Evolutionary conservation across 2,329 filamentous ascomycete genomes (phyloP), one percentile per base, ranked within the genome.

Genomic region (Penicillium expansum): DNA sequence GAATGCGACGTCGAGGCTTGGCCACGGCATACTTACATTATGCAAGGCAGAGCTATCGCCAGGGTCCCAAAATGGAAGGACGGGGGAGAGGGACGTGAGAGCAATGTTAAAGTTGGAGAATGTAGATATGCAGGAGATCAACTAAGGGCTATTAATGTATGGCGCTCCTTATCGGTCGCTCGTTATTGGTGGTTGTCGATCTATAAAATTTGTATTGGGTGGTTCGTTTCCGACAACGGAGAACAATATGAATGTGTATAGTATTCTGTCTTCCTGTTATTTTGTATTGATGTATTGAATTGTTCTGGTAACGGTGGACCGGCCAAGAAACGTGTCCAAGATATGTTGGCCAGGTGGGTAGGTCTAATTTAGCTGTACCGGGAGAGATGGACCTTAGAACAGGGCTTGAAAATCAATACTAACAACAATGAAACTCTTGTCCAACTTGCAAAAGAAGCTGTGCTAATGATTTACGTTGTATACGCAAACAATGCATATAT

Each of bases 21-120:
- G 20, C 32, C 20, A 33, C 29, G 18, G 5, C 48, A 33, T 43
- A n/a, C 48, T 39, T 22, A 27, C n/a, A 38, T 30, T 24, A 49
- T 49, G 48, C 33, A 30, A 29, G 30, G 33, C n/a, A 53, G 14
- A 45, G 11, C 20, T 38, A 37, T 14, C 14, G 7, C 24, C 24
- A 27, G 24, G 24, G 10, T 37, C 61, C 32, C 9, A 62, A 64
- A 69, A 54, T 48, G 63, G 65, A 66, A 67, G 63, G 48, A 50
- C 56, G 55, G 50, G 43, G 48, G 66, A 52, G 49, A 27, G 30
- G 39, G 39, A 43, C 20, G 29, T 35, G 13, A 67, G 61, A 62
- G 41, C 30, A 27, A 35, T 10, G 37, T 47, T 18, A 52, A 22
- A 38, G 22, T 24, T 44, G 50, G 49, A n/a, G 18, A 44, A 51